phyloP scores from a whole-genome alignment of 2,329 filamentous ascomycete species.

The Penicillium freii region DNA sequence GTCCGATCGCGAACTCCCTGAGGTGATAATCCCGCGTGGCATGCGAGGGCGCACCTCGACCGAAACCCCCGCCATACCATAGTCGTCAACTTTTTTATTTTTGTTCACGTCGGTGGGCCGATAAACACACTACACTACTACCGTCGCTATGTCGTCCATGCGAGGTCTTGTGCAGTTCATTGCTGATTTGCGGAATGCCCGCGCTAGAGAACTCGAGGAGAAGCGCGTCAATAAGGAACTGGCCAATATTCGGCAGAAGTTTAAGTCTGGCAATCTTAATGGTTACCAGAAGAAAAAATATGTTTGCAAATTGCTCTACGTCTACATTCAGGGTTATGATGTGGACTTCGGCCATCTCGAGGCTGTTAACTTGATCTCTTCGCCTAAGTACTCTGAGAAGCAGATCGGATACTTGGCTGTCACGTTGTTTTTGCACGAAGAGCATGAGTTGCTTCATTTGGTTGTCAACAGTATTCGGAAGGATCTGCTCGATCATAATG shows the following conservation, averaged over 20 bases:
- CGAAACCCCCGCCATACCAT: conserved; percentile 11
- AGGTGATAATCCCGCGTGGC: conserved; percentile 25
- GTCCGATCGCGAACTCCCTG: conserved; percentile 25
- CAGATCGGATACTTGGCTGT: conserved; percentile 98
- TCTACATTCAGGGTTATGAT: conserved; percentile 98
- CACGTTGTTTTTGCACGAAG: conserved; percentile 93
- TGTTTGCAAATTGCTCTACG: conserved; percentile 98
- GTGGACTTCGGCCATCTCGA: conserved; percentile 98
- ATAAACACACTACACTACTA: neutral
- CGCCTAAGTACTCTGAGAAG: conserved; percentile 97
- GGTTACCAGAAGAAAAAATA: conserved; percentile 99
- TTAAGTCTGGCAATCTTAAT: conserved; percentile 89
- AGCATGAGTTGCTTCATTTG: conserved; percentile 91
- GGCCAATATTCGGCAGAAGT: conserved; percentile 97
- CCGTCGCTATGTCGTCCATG: conserved; percentile 47
- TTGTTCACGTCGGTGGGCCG: neutral
- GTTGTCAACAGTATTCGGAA: conserved; percentile 99
- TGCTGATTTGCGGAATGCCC: conserved; percentile 89
- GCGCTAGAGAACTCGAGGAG: conserved; percentile 93
- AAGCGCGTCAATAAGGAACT: conserved; percentile 99
- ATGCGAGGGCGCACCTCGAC: conserved; percentile 23
- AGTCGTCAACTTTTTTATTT: neutral
- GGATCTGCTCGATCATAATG: conserved; percentile 89
- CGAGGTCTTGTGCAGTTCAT: conserved; percentile 94
- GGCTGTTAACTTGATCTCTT: conserved; percentile 95